Evolutionary conservation across 371 early-diverging fungal species (phyloP), one percentile per base, ranked within the genome.

Genomic region (Mortierella sp.): DNA sequence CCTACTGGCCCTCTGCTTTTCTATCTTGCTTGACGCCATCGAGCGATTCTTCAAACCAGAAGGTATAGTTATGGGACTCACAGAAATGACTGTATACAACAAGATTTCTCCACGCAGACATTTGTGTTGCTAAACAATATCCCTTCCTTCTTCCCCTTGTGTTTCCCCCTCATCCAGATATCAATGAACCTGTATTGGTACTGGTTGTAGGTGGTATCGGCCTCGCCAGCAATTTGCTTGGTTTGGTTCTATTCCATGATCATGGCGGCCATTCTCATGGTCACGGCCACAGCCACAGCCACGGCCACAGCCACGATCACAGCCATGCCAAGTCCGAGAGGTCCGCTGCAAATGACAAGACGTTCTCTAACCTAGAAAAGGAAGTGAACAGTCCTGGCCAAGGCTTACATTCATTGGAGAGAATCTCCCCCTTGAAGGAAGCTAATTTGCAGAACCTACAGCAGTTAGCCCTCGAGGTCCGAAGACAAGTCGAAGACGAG

Each of bases 21-120:
- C 95, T 26, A 95, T 97, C 70, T 84, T 95, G 55, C 88, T 97
- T 60, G 95, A 96, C 59, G 94, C 96, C n/a, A 89, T 97, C 24
- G 90, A 97, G 83, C 88, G 98, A 20, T 96, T 96, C 74, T 87
- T 93, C 63, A 70, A 87, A 12, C 90, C 92, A 9, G 83, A 90
- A 71, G 78, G 88, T 87, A 83, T 30, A 65, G 22, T 59, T 63
- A 30, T 59, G 22, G 39, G 26, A 32, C 20, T n/a, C 6, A n/a
- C 4, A 8, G 51, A 51, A 10, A 6, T 39, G 5, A 47, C 18
- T 18, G 4, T 47, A 16, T 18, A 40, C 12, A 40, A 40, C 12
- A 12, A 40, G 40, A 40, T 40, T 40, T 40, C 8, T 40, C 40
- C 18, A 45, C 12, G 45, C 18, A 45, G 45, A 45, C 1, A 37